Conservation (phyloP, 1,284 basidiomycete genomes). For the Schizophyllum amplum region DNA sequence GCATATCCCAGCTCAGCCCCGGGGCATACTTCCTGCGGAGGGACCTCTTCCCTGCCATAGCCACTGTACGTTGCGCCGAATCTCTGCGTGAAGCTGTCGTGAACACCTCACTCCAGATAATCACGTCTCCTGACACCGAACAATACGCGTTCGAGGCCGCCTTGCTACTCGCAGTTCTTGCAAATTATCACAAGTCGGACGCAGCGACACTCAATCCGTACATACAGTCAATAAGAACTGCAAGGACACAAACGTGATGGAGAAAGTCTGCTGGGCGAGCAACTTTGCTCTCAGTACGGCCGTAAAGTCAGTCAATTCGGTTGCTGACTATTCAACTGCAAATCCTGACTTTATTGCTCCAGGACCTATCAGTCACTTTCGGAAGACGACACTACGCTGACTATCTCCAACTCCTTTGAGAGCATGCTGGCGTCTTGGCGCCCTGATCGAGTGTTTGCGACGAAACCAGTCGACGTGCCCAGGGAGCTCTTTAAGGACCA, state of each 20-base stretch:
- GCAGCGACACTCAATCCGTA: constrained; percentile 43
- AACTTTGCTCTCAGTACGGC: constrained; percentile 41
- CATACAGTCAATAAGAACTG: constrained; percentile 41
- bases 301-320: constrained; percentile 34
- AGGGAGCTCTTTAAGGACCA: constrained; percentile 49
- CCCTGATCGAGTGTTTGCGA: constrained; percentile 38
- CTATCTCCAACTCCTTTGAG: constrained; percentile 38
- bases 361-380: constrained; percentile 50
- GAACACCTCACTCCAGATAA: constrained; percentile 31
- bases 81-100: too few species aligned
- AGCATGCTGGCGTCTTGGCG: constrained; percentile 42
- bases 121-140: constrained; percentile 44
- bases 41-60: constrained; percentile 49
- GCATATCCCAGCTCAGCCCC: constrained; percentile 53
- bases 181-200: constrained; percentile 61
- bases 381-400: constrained; percentile 41
- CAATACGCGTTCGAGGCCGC: constrained; percentile 50
- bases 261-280: constrained; percentile 46
- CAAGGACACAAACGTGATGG: constrained; percentile 41
- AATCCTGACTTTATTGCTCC: constrained; percentile 1
- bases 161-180: constrained; percentile 47
- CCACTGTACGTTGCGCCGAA: constrained; percentile 30
- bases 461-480: constrained; percentile 33
- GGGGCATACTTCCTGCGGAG: constrained; percentile 58
- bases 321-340: not conserved